phyloP scores from a whole-genome alignment of 257 asterid genomes.

The Primulina tabacum region DNA sequence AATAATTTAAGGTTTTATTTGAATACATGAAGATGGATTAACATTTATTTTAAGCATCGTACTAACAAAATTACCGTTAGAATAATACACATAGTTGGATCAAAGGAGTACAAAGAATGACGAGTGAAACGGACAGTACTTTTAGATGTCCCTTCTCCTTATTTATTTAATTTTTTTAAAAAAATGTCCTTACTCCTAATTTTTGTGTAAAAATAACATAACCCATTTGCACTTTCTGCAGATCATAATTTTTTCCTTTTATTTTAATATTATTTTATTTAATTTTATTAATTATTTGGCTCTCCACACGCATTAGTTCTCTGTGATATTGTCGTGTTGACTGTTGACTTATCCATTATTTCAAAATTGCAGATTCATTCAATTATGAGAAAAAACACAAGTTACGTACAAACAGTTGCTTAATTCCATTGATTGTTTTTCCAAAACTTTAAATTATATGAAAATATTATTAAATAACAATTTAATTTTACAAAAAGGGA shows the following conservation, averaged over 20 bases:
- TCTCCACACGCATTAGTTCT: slow-evolving; percentile 46
- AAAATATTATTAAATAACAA: not conserved
- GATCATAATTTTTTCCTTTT: too few relatives aligned
- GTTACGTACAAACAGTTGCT: not conserved
- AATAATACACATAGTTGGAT: too few relatives aligned
- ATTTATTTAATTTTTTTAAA: too few relatives aligned
- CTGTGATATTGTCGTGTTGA: slow-evolving; percentile 48
- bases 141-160: too few relatives aligned
- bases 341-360: slow-evolving; percentile 30
- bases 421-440: not conserved
- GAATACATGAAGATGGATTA: too few relatives aligned
- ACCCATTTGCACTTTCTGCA: not conserved
- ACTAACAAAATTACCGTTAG: too few relatives aligned
- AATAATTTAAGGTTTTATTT: too few relatives aligned
- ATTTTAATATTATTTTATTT: too few relatives aligned
- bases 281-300: not conserved
- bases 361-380: not conserved
- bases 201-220: not conserved
- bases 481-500: too few relatives aligned
- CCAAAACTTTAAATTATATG: not conserved
- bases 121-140: not conserved
- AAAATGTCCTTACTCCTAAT: too few relatives aligned
- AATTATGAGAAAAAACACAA: not conserved
- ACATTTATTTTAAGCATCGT: too few relatives aligned
- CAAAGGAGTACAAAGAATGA: not conserved